phyloP scores from a whole-genome alignment of 306 rosid species.

The Trichosanthes cucumerina region DNA sequence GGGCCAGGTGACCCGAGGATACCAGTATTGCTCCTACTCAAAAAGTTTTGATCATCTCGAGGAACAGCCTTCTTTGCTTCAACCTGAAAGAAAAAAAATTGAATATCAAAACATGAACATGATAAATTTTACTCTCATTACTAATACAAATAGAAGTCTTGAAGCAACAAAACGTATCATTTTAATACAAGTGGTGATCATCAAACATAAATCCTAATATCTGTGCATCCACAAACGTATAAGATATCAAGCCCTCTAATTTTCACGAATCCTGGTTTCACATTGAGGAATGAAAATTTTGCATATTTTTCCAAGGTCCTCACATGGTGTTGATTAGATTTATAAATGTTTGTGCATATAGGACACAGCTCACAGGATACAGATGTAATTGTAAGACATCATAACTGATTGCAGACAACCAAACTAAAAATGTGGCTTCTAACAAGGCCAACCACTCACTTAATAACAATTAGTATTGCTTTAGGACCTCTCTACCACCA shows the following conservation, averaged over 20 bases:
- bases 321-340: background rate
- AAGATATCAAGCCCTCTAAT: background rate
- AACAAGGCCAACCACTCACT: background rate
- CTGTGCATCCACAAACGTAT: background rate
- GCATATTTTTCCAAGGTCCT: background rate
- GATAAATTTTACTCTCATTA: background rate
- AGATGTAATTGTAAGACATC: background rate
- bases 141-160: background rate
- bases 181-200: background rate
- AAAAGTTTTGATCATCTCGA: conserved; percentile 76
- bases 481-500: background rate
- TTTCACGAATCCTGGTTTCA: background rate
- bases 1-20: conserved; percentile 88
- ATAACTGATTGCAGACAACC: background rate
- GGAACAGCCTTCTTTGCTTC: conserved; percentile 99
- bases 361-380: background rate
- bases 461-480: background rate
- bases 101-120: background rate
- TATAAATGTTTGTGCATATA: background rate
- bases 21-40: conserved; percentile 62
- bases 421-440: background rate
- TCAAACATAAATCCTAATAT: background rate
- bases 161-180: background rate
- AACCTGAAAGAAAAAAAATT: conserved; percentile 39
- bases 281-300: background rate